Percentiles rank a stretch among this genome's conserved stretches.
These are phyloP conservation scores for Trypanosoma rangeli DNA, from an alignment of 208 protist genomes.

Conservation along the genomic window DNA sequence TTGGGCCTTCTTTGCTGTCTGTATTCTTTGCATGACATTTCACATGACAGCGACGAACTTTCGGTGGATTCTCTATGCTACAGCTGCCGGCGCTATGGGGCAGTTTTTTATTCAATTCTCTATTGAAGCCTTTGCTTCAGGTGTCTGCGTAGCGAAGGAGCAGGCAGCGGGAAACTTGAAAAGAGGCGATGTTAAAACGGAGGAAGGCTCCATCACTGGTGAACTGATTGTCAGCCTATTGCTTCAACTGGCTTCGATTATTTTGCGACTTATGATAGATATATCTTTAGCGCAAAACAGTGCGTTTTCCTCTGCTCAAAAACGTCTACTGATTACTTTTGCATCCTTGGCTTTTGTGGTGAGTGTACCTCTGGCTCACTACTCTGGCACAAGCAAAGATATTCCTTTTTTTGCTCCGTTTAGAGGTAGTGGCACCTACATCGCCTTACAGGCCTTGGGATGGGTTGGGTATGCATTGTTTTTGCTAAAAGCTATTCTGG, in stretches of 20 bases:
- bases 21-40: slow-evolving; percentile 39
- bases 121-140: slow-evolving; percentile 15
- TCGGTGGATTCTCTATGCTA: slow-evolving; percentile 19
- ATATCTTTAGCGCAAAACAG: slow-evolving; percentile 34
- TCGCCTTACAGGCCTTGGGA: slow-evolving; percentile 73
- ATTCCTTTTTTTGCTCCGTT: slow-evolving; percentile 63
- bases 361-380: slow-evolving; percentile 63
- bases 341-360: slow-evolving; percentile 42
- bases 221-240: slow-evolving; percentile 60
- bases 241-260: slow-evolving; percentile 44
- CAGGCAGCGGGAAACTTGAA: not conserved
- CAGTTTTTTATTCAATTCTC: slow-evolving; percentile 22
- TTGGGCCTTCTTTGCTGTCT: slow-evolving; percentile 54
- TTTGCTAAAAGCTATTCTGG: slow-evolving; percentile 37
- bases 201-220: slow-evolving; percentile 54
- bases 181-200: not conserved
- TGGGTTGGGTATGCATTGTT: slow-evolving; percentile 67
- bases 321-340: slow-evolving; percentile 31
- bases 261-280: slow-evolving; percentile 62
- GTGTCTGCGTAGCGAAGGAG: not conserved
- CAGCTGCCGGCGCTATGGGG: slow-evolving; percentile 11
- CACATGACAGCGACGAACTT: slow-evolving; percentile 44
- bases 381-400: slow-evolving; percentile 62
- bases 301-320: slow-evolving; percentile 30
- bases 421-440: slow-evolving; percentile 54